phyloP scores from a whole-genome alignment of 2,329 filamentous ascomycete species.

The Alternaria alternata region DNA sequence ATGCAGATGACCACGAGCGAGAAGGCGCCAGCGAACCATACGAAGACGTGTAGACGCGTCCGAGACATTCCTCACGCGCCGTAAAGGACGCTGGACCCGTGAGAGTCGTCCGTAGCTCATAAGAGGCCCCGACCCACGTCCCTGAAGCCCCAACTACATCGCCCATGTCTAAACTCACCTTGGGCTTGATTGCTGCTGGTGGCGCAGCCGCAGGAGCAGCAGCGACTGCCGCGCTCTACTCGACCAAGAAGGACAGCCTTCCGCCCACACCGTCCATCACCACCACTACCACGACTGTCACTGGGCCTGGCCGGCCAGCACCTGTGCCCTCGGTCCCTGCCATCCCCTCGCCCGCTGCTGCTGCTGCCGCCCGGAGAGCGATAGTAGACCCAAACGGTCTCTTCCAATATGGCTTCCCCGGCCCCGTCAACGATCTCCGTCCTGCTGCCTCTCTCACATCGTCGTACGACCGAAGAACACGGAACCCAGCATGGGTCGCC shows the following conservation, averaged over 20 bases:
- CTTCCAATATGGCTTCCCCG: constrained; percentile 78
- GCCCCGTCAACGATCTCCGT: constrained; percentile 84
- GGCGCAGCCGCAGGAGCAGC: constrained; percentile 59
- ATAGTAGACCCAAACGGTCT: constrained; percentile 60
- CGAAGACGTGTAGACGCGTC: constrained; percentile 43
- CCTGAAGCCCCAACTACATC: constrained; percentile 2
- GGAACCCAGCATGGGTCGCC: constrained; percentile 90
- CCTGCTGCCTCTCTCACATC: constrained; percentile 80
- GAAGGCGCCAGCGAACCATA: constrained; percentile 42
- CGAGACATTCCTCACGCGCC: constrained; percentile 49
- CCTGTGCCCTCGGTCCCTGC: constrained; percentile 36
- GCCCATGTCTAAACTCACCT: constrained; percentile 60
- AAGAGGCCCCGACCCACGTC: constrained; percentile 20
- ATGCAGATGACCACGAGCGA: constrained; percentile 38
- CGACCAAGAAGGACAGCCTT: constrained; percentile 42
- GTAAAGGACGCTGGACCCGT: constrained; percentile 38
- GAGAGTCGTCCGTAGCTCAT: constrained; percentile 16
- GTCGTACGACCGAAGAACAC: constrained; percentile 85
- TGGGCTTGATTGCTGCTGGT: constrained; percentile 59
- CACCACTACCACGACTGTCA: constrained; percentile 48
- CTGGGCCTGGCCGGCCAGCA: constrained; percentile 35
- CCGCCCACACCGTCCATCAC: constrained; percentile 38
- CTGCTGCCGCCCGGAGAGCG: constrained; percentile 30
- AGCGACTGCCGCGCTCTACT: constrained; percentile 58
- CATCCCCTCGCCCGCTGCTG: constrained; percentile 33